Percentiles rank a stretch among this genome's conserved stretches.
Conservation (phyloP, 306 rosid species). For the Urtica urens region DNA sequence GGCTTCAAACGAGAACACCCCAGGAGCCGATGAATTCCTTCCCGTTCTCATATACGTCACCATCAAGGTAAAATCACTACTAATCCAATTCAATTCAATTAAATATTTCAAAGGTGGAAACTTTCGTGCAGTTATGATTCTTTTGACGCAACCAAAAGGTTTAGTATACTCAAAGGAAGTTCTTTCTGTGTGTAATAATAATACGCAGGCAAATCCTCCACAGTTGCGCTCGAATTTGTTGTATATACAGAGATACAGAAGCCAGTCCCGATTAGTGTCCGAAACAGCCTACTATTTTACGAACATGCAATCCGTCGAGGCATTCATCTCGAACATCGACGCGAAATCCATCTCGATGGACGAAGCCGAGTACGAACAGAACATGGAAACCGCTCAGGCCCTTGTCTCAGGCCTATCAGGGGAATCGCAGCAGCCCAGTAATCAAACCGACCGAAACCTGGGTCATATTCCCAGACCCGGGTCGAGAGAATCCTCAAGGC, state of each 20-base stretch:
- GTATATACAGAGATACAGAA: constrained; percentile 87
- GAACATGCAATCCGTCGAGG: constrained; percentile 85
- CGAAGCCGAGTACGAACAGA: constrained; percentile 72
- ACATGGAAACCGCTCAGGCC: constrained; percentile 84
- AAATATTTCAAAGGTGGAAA: not conserved
- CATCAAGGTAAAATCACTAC: constrained; percentile 36
- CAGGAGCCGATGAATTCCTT: constrained; percentile 97
- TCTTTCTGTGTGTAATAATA: constrained; percentile 13
- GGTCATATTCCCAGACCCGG: constrained; percentile 31
- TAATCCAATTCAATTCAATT: not conserved
- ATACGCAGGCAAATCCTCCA: constrained; percentile 91
- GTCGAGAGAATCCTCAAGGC: constrained; percentile 22
- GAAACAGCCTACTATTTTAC: constrained; percentile 93
- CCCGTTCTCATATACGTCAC: constrained; percentile 95
- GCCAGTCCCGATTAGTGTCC: constrained; percentile 61
- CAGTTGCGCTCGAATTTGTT: constrained; percentile 83
- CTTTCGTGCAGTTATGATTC: not conserved
- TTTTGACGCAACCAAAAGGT: not conserved
- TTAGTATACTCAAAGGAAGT: not conserved
- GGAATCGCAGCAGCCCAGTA: constrained; percentile 35
- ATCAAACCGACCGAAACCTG: constrained; percentile 33
- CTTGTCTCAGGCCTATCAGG: constrained; percentile 69
- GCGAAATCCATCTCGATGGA: constrained; percentile 92
- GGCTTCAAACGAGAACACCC: constrained; percentile 69
- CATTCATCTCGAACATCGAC: constrained; percentile 83